Conservation (phyloP, 1,284 basidiomycete genomes). For the Grifola frondosa region DNA sequence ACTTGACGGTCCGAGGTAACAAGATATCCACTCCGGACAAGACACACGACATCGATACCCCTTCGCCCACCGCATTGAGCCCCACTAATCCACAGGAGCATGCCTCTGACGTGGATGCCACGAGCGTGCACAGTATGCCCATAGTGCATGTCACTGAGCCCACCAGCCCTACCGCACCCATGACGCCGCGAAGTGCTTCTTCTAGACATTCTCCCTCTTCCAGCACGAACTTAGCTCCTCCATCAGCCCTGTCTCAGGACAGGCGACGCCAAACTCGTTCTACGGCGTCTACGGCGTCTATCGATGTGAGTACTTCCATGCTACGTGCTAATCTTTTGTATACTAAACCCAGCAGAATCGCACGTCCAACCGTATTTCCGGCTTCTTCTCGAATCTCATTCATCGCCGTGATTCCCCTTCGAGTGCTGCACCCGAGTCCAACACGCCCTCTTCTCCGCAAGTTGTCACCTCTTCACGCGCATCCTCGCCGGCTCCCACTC, state of each 20-base stretch:
- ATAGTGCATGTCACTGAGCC: slow-evolving; percentile 48
- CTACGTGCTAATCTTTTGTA: slow-evolving; percentile 8
- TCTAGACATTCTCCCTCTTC: slow-evolving; percentile 22
- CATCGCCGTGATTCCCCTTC: slow-evolving; percentile 59
- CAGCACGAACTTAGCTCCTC: slow-evolving; percentile 23
- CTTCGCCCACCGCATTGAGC: slow-evolving; percentile 29
- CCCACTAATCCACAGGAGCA: slow-evolving; percentile 23
- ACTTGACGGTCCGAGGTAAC: slow-evolving; percentile 33
- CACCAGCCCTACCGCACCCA: slow-evolving; percentile 27
- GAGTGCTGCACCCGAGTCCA: slow-evolving; percentile 25
- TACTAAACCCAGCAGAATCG: slow-evolving; percentile 43
- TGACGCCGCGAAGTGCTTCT: slow-evolving; percentile 28
- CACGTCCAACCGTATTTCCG: slow-evolving; percentile 70
- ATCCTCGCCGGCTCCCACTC: slow-evolving; percentile 48
- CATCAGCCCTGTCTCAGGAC: slow-evolving; percentile 15
- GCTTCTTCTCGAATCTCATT: slow-evolving; percentile 77
- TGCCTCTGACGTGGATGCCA: slow-evolving; percentile 39
- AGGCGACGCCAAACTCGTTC: slow-evolving; percentile 25
- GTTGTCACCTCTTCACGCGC: slow-evolving; percentile 41
- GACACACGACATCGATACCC: slow-evolving; percentile 30
- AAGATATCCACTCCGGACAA: slow-evolving; percentile 38
- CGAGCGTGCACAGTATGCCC: slow-evolving; percentile 60
- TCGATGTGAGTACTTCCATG: slow-evolving; percentile 26
- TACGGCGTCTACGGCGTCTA: too few species aligned
- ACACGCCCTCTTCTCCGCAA: slow-evolving; percentile 22